phyloP scores from a whole-genome alignment of 2,329 filamentous ascomycete species.

The Neophaeococcomyces aloes region DNA sequence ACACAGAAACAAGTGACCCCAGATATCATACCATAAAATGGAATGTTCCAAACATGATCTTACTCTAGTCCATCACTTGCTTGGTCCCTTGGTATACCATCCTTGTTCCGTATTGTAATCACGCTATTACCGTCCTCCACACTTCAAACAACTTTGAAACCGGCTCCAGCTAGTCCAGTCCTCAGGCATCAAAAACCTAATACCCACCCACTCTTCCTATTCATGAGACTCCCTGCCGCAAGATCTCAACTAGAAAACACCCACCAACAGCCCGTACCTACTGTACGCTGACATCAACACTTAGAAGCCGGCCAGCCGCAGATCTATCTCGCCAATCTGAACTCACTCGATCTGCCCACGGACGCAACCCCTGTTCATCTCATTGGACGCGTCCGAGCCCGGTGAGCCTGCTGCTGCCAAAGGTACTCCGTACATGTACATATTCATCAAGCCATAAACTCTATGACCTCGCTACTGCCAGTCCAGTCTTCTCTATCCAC shows the following conservation, averaged over 20 bases:
- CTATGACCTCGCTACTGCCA: background rate
- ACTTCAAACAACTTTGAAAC: too few species aligned
- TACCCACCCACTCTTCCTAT: too few species aligned
- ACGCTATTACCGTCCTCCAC: too few species aligned
- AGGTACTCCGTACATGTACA: background rate
- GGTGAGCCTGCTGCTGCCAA: constrained; percentile 11
- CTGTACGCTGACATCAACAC: constrained; percentile 12
- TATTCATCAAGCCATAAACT: background rate
- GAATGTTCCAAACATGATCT: too few species aligned
- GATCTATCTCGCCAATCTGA: constrained; percentile 11
- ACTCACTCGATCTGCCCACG: constrained; percentile 1
- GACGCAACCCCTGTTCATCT: background rate
- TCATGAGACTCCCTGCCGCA: background rate
- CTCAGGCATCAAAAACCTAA: too few species aligned
- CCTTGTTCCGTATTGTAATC: too few species aligned
- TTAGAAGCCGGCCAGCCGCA: constrained; percentile 10
- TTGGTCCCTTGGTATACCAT: too few species aligned
- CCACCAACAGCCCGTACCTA: constrained; percentile 11
- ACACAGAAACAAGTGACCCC: too few species aligned
- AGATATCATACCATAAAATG: too few species aligned
- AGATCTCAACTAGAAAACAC: background rate
- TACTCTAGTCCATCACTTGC: too few species aligned
- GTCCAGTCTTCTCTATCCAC: too few species aligned
- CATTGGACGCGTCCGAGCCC: constrained; percentile 12
- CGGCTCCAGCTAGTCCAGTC: too few species aligned